Evolutionary conservation across 1,284 basidiomycete species (phyloP).

Genomic region (Ustilago shanxiensis): DNA sequence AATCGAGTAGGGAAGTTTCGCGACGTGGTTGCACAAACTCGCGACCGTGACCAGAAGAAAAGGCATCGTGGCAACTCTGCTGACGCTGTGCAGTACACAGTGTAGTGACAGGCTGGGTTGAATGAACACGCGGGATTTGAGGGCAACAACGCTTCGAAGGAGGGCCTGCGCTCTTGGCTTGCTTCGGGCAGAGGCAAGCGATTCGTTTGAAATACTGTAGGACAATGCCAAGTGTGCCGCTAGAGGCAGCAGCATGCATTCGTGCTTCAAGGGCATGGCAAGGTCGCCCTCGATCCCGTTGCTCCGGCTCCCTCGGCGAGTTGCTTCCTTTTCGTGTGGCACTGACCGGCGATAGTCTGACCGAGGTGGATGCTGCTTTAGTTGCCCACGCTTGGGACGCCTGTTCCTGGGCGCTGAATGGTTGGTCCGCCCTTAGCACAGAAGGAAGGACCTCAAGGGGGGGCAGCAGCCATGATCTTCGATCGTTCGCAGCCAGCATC

Average conservation of each 20-base stretch:
- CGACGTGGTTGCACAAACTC: not conserved
- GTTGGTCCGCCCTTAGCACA: not conserved
- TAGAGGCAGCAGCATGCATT: constrained; percentile 1
- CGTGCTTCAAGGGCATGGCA: constrained; percentile 1
- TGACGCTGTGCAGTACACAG: not conserved
- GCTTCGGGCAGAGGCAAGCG: not conserved
- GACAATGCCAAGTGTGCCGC: not conserved
- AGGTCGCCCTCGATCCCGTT: not conserved
- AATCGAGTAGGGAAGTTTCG: not conserved
- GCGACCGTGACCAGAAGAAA: not conserved
- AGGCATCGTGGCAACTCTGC: not conserved
- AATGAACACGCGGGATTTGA: constrained; percentile 1
- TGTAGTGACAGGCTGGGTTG: constrained; percentile 19
- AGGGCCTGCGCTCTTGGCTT: not conserved
- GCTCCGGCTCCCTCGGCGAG: not conserved
- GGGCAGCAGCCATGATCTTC: not conserved
- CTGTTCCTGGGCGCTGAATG: not conserved
- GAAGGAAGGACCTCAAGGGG: not conserved
- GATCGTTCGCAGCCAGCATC: not conserved
- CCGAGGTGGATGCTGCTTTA: not conserved
- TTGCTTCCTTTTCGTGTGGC: not conserved
- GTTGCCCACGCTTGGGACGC: not conserved
- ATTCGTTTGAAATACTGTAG: not conserved
- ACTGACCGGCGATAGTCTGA: not conserved
- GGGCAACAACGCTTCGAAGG: not conserved